Percentiles rank a stretch among this genome's conserved stretches.
These are phyloP conservation scores for Trichophyton verrucosum DNA, from an alignment of 2,329 filamentous ascomycete genomes.

Conservation along the genomic window DNA sequence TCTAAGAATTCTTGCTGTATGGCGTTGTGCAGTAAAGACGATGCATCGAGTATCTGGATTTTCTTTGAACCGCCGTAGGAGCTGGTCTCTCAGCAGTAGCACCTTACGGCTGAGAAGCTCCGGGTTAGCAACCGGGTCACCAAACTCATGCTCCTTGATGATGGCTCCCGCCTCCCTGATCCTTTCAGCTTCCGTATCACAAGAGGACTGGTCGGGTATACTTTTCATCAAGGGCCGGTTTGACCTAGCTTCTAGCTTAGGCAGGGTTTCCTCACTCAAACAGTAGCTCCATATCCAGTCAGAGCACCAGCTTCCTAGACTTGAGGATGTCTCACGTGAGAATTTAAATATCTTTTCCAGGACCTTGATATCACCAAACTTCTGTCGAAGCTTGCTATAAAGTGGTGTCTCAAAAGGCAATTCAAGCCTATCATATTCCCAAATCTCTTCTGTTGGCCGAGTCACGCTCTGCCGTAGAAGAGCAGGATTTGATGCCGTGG, in stretches of 20 bases:
- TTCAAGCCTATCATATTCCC: conserved; percentile 43
- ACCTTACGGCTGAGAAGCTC: conserved; percentile 61
- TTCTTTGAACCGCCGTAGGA: conserved; percentile 51
- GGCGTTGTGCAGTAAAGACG: conserved; percentile 69
- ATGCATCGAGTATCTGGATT: conserved; percentile 58
- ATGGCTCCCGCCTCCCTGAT: conserved; percentile 48
- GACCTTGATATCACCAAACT: conserved; percentile 40
- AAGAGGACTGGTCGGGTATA: conserved; percentile 12
- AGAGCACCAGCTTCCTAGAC: conserved; percentile 72
- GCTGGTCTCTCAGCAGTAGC: conserved; percentile 45
- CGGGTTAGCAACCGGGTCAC: conserved; percentile 21
- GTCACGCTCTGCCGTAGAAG: conserved; percentile 48
- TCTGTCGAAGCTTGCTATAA: conserved; percentile 43
- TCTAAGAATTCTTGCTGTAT: conserved; percentile 61
- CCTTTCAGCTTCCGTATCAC: conserved; percentile 43
- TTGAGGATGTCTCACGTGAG: conserved; percentile 47
- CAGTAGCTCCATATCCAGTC: conserved; percentile 68
- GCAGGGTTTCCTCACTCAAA: conserved; percentile 49
- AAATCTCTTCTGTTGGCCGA: conserved; percentile 47
- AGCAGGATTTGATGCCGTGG: conserved; percentile 54
- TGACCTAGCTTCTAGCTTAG: conserved; percentile 46
- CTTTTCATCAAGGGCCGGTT: conserved; percentile 8
- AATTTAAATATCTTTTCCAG: conserved; percentile 49
- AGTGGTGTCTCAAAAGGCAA: conserved; percentile 52
- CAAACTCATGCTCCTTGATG: conserved; percentile 43